Evolutionary conservation across 768 basidiomycete species (phyloP), one percentile per base, ranked within the genome.

Genomic region (Phanerodontia chrysosporium): DNA sequence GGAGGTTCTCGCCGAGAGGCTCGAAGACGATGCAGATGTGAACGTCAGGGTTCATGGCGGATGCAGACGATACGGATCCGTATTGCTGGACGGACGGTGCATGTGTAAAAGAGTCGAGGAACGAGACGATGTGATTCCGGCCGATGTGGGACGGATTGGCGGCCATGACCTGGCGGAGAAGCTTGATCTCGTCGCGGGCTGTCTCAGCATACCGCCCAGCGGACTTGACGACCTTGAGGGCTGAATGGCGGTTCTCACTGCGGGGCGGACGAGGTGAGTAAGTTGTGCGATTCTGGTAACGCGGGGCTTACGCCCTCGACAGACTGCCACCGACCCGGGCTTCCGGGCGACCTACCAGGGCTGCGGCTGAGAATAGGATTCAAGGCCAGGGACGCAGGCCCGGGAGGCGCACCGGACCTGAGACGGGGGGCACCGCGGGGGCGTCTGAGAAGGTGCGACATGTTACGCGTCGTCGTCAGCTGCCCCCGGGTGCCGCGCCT

Each of bases 201-300:
- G 96, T 98, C 71, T 98, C 95, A 60, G 94, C 92, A 75, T 98
- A 98, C 64, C 95, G 87, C 24, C 86, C 85, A 22, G 94, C 95
- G 28, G 95, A 96, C 75, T 96, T 96, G 74, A 95, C 92, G 57
- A 97, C 87, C 73, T 97, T 97, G 70, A 97, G 83, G 16, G 94
- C 94, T 46, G 92, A 92, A 73, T 95, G 94, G 44, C 83, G 78
- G 30, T 82, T 80, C 45, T 80, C 77, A 7, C 93, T 95, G 65
- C 9, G 21, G 28, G n/a, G 53, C 3, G 27, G 45, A 36, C 14
- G 39, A 21, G 27, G 63, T 62, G 60, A 70, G 57, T 62, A 66
- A 28, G 32, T 46, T 39, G 16, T 18, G 18, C 49, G 54, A 59
- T 29, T 46, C 16, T 30, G 44, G 1, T 7, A 18, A 42, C 39